Evolutionary conservation across 2,329 filamentous ascomycete genomes (phyloP), one percentile per base, ranked within the genome.

Genomic region (Coniochaeta prunicola): DNA sequence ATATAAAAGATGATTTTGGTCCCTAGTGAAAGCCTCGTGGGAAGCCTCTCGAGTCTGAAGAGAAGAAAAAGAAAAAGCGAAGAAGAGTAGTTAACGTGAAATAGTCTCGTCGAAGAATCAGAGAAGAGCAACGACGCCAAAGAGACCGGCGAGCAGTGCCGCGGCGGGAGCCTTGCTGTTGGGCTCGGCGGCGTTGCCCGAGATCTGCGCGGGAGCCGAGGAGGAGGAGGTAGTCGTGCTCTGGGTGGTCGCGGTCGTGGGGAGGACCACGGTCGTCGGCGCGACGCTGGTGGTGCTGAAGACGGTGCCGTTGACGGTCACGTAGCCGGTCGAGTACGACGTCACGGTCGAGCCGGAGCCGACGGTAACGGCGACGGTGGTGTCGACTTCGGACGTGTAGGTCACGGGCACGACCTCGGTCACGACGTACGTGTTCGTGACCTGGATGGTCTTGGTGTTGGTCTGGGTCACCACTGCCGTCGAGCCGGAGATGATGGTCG

Each of bases 401-500:
- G 76, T 80, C 26, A 75, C 69, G 0, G 76, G 74, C 31, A 78
- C 64, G 3, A 76, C 71, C 53, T 73, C 69, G 21, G 71, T 75
- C 36, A 74, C 60, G 19, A 71, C 68, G 67, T 69, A 59, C 60
- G 75, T 64, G 50, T 72, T 68, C 10, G 76, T 75, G 28, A 67
- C 65, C 26, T 69, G 70, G 3, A 74, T 65, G 7, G 74, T 77
- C 66, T 76, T 68, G 2, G 76, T 77, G 59, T 69, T 68, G 7
- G 78, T 80, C 61, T 72, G 63, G 5, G 75, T 77, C 53, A 78
- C 59, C 55, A 74, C 72, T 50, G 76, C 65, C 10, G 76, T 80
- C 53, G 64, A 69, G 26, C 74, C 74, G 58, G 69, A 64, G 1
- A 74, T 72, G 42, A 77, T 69, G n/a, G 77, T 80, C 5, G 76